phyloP scores from a whole-genome alignment of 169 alveolate species.

The Babesia caballi region DNA sequence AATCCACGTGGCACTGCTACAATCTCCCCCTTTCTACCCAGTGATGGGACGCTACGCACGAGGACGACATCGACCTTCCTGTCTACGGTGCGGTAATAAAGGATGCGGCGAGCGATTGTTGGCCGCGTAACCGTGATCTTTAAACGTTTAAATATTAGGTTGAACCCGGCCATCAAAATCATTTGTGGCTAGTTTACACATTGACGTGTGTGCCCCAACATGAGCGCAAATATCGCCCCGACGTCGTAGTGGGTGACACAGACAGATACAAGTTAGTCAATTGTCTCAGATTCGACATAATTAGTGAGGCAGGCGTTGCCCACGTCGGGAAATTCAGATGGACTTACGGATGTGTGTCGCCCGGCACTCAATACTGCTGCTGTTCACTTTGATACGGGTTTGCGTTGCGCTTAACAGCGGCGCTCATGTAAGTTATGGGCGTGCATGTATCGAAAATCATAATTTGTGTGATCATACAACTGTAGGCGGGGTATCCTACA shows the following conservation, averaged over 20 bases:
- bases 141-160: slow-evolving; percentile 19
- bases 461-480: no score
- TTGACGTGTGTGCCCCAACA: not conserved
- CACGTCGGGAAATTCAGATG: not conserved
- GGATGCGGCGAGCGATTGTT: slow-evolving; percentile 22
- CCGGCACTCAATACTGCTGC: not conserved
- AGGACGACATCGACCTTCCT: slow-evolving; percentile 41
- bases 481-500: not conserved
- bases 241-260: no score
- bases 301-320: not conserved
- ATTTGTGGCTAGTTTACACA: not conserved
- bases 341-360: slow-evolving; percentile 9
- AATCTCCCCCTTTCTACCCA: slow-evolving; percentile 43
- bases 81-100: slow-evolving; percentile 41
- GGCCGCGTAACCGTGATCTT: slow-evolving; percentile 20
- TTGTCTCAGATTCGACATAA: no score
- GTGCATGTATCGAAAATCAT: not conserved
- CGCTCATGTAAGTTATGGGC: not conserved
- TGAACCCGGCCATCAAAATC: not conserved
- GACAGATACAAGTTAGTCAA: no score
- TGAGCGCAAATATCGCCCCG: no score
- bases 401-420: not conserved
- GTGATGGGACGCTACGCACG: slow-evolving; percentile 20
- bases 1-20: slow-evolving; percentile 32
- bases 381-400: not conserved